Evolutionary conservation across 2,329 filamentous ascomycete genomes (phyloP).

Genomic region (Basipetospora chlamydospora): DNA sequence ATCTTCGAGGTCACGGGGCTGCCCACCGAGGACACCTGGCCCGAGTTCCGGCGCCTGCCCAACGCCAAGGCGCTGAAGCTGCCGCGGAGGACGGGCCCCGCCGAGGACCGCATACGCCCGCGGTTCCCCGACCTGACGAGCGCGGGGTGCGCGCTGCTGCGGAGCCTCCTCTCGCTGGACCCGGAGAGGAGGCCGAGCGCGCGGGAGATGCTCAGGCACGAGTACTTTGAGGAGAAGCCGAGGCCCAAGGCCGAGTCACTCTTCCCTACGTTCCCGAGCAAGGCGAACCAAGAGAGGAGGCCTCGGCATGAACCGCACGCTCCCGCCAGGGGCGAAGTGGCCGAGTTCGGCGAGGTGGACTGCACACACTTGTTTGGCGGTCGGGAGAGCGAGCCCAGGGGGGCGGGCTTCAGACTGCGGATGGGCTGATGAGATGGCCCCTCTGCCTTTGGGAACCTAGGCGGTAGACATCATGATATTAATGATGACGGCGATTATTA

Average conservation of each 20-base stretch:
- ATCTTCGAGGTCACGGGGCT: slow-evolving; percentile 86
- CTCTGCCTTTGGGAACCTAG: not conserved
- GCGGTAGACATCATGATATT: not conserved
- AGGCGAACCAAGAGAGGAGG: slow-evolving; percentile 78
- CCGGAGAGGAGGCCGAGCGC: slow-evolving; percentile 59
- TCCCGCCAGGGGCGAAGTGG: slow-evolving; percentile 58
- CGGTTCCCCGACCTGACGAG: slow-evolving; percentile 71
- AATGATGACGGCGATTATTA: too few species aligned
- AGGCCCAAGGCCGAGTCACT: slow-evolving; percentile 79
- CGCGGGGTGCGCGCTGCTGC: slow-evolving; percentile 57
- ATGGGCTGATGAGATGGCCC: slow-evolving; percentile 37
- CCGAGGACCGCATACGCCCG: slow-evolving; percentile 48
- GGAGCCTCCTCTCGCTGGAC: slow-evolving; percentile 57
- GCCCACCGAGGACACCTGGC: slow-evolving; percentile 72
- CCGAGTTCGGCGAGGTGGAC: slow-evolving; percentile 41
- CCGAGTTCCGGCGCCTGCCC: slow-evolving; percentile 70
- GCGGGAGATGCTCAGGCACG: slow-evolving; percentile 57
- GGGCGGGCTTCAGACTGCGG: slow-evolving; percentile 51
- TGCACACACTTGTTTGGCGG: slow-evolving; percentile 59
- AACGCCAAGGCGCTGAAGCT: slow-evolving; percentile 71
- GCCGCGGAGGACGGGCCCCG: slow-evolving; percentile 29
- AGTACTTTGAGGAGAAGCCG: slow-evolving; percentile 81
- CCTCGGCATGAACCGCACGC: slow-evolving; percentile 60
- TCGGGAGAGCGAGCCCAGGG: slow-evolving; percentile 47
- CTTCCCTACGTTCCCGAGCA: slow-evolving; percentile 95